phyloP scores from a whole-genome alignment of 2,329 filamentous ascomycete species.

The Onygenales sp. region DNA sequence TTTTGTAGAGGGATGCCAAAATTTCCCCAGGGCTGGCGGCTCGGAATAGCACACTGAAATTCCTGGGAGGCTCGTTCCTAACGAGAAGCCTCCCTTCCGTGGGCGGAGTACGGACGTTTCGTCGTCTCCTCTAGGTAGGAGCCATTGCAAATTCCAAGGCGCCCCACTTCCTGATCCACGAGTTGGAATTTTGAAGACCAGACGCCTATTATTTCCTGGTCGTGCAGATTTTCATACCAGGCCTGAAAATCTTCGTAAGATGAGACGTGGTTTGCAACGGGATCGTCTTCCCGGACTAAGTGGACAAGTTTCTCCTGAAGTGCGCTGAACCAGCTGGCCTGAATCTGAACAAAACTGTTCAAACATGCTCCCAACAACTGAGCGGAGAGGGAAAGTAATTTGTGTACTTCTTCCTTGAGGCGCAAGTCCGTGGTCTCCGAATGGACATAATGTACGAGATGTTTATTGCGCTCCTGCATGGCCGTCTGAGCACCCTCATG shows the following conservation, averaged over 20 bases:
- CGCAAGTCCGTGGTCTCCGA: slow-evolving; percentile 79
- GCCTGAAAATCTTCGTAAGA: slow-evolving; percentile 51
- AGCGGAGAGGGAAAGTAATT: slow-evolving; percentile 69
- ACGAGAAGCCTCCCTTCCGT: too few relatives aligned
- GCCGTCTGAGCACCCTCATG: too few relatives aligned
- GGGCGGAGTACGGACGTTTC: too few relatives aligned
- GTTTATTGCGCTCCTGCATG: background rate
- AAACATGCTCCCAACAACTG: slow-evolving; percentile 75
- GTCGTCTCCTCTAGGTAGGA: slow-evolving; percentile 15
- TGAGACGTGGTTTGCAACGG: slow-evolving; percentile 17
- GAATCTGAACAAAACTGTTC: slow-evolving; percentile 72
- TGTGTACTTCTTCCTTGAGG: slow-evolving; percentile 81
- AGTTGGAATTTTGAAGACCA: slow-evolving; percentile 72
- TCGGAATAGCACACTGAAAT: too few relatives aligned
- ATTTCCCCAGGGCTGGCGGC: too few relatives aligned
- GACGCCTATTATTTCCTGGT: slow-evolving; percentile 58
- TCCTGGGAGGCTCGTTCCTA: too few relatives aligned
- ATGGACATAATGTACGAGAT: slow-evolving; percentile 62
- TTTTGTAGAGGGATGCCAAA: too few relatives aligned
- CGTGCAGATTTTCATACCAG: too few relatives aligned
- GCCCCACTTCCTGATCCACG: slow-evolving; percentile 59
- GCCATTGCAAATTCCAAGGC: slow-evolving; percentile 70
- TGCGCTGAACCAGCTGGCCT: slow-evolving; percentile 69
- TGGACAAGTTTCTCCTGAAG: slow-evolving; percentile 65
- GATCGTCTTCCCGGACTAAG: slow-evolving; percentile 33